phyloP scores from a whole-genome alignment of 176 grass and related monocot genomes.

The Oryza glaberrima region DNA sequence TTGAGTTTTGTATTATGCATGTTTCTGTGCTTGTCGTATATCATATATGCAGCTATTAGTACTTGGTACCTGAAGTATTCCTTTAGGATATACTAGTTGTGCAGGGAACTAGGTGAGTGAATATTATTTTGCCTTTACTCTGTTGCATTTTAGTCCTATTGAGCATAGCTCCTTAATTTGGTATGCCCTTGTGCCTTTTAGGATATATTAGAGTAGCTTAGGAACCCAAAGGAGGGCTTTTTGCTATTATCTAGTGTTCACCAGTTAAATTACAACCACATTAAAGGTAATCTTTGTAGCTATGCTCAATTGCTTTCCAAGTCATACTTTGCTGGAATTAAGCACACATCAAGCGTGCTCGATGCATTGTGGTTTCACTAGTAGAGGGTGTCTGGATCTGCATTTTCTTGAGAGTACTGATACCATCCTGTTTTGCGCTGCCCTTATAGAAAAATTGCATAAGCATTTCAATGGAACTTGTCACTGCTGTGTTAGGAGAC shows the following conservation, averaged over 20 bases:
- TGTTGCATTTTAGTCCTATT: slow-evolving; percentile 17
- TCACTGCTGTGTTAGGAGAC: slow-evolving; percentile 95
- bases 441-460: slow-evolving; percentile 72
- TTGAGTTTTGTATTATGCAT: slow-evolving; percentile 1
- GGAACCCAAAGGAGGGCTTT: not conserved
- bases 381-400: slow-evolving; percentile 6
- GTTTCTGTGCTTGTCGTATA: not conserved
- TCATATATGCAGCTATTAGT: not conserved
- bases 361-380: slow-evolving; percentile 24
- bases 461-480: slow-evolving; percentile 98
- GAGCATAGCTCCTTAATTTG: not conserved
- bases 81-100: not conserved
- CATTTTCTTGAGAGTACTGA: slow-evolving; percentile 27
- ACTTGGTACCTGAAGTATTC: not conserved
- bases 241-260: not conserved
- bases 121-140: not conserved
- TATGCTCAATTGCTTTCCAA: not conserved
- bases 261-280: slow-evolving; percentile 3
- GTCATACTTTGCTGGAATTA: slow-evolving; percentile 15
- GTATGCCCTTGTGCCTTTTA: not conserved
- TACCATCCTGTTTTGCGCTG: slow-evolving; percentile 28
- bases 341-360: slow-evolving; percentile 12
- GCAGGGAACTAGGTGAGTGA: not conserved
- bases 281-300: not conserved
- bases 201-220: slow-evolving; percentile 11